Percentiles rank a stretch among this genome's conserved stretches.
Conservation (phyloP, 257 asterid genomes). For the Penstemon eatonii region DNA sequence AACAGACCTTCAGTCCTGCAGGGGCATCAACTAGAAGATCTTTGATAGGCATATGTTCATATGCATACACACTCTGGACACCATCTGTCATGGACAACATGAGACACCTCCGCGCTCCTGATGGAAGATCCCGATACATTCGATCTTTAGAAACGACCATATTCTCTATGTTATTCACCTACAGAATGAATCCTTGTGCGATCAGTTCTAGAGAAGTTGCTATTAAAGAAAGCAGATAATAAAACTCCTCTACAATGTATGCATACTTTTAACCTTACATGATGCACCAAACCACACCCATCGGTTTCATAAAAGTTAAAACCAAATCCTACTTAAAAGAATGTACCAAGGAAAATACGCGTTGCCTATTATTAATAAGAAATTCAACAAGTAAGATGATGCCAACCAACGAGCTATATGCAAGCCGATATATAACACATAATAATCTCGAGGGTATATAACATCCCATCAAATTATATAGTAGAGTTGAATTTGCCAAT, state of each 20-base stretch:
- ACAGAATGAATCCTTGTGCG: constrained; percentile 26
- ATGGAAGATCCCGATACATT: constrained; percentile 70
- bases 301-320: no score
- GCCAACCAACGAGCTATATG: no score
- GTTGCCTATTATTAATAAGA: no score
- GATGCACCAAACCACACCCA: no score
- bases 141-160: constrained; percentile 71
- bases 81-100: no score
- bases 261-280: neutral
- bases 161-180: constrained; percentile 94
- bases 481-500: neutral
- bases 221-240: constrained; percentile 9
- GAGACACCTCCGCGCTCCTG: constrained; percentile 87
- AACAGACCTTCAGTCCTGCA: constrained; percentile 79
- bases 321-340: no score
- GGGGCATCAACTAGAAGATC: constrained; percentile 71
- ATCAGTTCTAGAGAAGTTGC: constrained; percentile 15
- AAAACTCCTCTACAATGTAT: neutral
- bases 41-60: constrained; percentile 88
- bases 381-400: no score
- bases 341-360: no score
- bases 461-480: no score
- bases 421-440: no score
- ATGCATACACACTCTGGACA: constrained; percentile 83
- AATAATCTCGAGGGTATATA: no score